Conservation (phyloP, 2,329 filamentous ascomycete species). For the Cercospora berteroae region DNA sequence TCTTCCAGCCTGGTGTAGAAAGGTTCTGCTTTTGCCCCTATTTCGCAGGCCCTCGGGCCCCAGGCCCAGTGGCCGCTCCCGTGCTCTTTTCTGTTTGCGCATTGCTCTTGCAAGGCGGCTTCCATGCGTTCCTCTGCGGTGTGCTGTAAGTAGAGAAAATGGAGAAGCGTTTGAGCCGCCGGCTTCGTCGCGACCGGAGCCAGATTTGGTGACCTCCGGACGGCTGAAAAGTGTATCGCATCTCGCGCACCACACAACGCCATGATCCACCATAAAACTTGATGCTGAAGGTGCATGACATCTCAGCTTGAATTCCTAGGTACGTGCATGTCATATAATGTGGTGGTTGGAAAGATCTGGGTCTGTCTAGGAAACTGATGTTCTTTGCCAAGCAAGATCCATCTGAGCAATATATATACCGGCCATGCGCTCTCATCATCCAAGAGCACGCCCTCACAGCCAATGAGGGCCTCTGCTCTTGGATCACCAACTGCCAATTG, state of each 20-base stretch:
- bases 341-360: background rate
- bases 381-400: background rate
- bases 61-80: background rate
- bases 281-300: background rate
- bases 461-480: background rate
- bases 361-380: background rate
- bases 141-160: background rate
- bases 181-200: background rate
- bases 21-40: background rate
- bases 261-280: background rate
- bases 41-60: background rate
- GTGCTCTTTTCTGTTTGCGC: background rate
- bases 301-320: background rate
- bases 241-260: background rate
- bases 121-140: background rate
- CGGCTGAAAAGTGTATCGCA: background rate
- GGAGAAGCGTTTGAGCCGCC: background rate
- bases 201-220: background rate
- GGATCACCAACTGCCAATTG: background rate
- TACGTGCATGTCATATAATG: background rate
- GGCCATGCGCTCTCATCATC: background rate
- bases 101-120: background rate
- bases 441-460: background rate
- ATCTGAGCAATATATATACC: background rate
- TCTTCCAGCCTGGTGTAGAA: background rate